A percentile compares a stretch with the other conserved stretches of the same genome.
phyloP scores from a whole-genome alignment of 2,329 filamentous ascomycete species.

The Epichloe brachyelytri region DNA sequence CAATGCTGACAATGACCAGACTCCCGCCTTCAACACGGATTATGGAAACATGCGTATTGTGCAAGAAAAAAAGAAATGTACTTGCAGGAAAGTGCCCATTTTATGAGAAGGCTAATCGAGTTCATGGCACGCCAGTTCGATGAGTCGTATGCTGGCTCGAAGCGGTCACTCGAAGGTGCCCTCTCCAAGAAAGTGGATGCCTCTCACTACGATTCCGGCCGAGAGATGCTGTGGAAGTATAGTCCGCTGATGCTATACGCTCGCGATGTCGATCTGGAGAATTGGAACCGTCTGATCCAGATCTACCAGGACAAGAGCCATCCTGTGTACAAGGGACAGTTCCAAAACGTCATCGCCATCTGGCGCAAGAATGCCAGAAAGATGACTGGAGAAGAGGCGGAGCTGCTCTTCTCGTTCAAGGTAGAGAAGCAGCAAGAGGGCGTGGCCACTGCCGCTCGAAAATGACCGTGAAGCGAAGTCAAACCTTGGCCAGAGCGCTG shows the following conservation, averaged over 20 bases:
- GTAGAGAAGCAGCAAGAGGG: conserved; percentile 75
- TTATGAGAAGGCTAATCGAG: conserved; percentile 66
- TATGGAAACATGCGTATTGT: conserved; percentile 87
- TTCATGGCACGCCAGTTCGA: conserved; percentile 77
- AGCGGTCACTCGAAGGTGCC: conserved; percentile 47
- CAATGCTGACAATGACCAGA: conserved; percentile 30
- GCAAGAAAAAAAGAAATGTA: conserved; percentile 91
- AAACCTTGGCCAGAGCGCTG: conserved; percentile 66
- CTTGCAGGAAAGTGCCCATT: conserved; percentile 57
- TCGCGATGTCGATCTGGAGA: conserved; percentile 66
- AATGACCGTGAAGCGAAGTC: conserved; percentile 84
- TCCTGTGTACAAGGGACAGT: conserved; percentile 68
- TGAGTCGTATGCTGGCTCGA: conserved; percentile 57
- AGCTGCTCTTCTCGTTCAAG: conserved; percentile 77
- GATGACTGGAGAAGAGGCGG: conserved; percentile 61
- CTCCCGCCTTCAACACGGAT: conserved; percentile 50
- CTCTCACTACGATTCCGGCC: conserved; percentile 55
- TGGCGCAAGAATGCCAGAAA: conserved; percentile 76
- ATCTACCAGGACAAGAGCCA: conserved; percentile 69
- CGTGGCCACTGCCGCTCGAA: conserved; percentile 64
- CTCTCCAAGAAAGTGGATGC: conserved; percentile 56
- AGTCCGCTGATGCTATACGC: conserved; percentile 79
- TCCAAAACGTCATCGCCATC: conserved; percentile 60
- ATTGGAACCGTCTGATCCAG: conserved; percentile 70
- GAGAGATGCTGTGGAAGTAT: conserved; percentile 74